Evolutionary conservation across 1,284 basidiomycete genomes (phyloP).

Genomic region (Pseudozyma hubeiensis): DNA sequence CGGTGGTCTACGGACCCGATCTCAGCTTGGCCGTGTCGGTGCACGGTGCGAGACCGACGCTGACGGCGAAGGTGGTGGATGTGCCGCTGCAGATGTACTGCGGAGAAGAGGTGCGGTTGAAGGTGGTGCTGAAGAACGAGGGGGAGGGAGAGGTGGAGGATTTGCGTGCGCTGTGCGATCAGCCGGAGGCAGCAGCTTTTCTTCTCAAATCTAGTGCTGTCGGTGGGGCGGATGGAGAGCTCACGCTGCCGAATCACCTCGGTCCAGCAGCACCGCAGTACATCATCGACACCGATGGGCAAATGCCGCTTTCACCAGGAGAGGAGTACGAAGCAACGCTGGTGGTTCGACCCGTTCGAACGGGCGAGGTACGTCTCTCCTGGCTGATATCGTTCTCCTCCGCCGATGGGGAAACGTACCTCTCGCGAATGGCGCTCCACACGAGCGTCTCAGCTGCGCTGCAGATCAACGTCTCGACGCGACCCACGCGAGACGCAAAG

Average conservation of each 20-base stretch:
- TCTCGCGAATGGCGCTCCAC: slow-evolving; percentile 27
- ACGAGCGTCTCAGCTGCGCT: slow-evolving; percentile 25
- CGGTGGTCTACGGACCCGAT: slow-evolving; percentile 70
- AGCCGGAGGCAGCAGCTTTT: slow-evolving; percentile 22
- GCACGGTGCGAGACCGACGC: slow-evolving; percentile 31
- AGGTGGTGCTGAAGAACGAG: slow-evolving; percentile 35
- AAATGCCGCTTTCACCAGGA: slow-evolving; percentile 16
- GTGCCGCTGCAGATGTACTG: slow-evolving; percentile 14
- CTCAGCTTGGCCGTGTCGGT: slow-evolving; percentile 68
- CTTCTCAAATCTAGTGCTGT: background rate
- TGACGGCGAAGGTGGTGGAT: slow-evolving; percentile 21
- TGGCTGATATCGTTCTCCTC: slow-evolving; percentile 41
- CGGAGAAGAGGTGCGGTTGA: slow-evolving; percentile 19
- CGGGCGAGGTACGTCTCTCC: slow-evolving; percentile 12
- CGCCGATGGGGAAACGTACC: slow-evolving; percentile 29
- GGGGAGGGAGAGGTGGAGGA: slow-evolving; percentile 13
- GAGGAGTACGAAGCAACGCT: slow-evolving; percentile 27
- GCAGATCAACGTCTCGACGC: slow-evolving; percentile 30
- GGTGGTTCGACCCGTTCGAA: slow-evolving; percentile 8
- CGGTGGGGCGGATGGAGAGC: slow-evolving; percentile 20
- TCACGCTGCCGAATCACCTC: slow-evolving; percentile 62
- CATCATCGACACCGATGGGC: slow-evolving; percentile 3
- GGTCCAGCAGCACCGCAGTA: slow-evolving; percentile 21
- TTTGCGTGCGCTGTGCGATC: slow-evolving; percentile 35
- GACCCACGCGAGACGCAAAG: background rate